These are phyloP conservation scores for Peterozyma xylosa DNA, from an alignment of 805 yeast genomes.

Conservation along the genomic window DNA sequence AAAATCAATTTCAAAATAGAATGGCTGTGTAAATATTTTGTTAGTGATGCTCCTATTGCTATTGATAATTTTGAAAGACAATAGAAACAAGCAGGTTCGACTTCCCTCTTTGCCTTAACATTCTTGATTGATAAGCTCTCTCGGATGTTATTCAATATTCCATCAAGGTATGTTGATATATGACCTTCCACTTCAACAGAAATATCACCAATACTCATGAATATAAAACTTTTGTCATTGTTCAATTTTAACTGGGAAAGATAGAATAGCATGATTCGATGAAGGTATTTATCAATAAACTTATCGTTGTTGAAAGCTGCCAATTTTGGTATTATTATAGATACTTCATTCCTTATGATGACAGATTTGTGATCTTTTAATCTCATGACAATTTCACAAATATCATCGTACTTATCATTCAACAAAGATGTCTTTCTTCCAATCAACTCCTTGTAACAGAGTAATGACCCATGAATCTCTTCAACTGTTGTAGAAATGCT, in stretches of 20 bases:
- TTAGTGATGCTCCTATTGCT: slow-evolving; percentile 89
- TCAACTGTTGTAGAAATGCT: slow-evolving; percentile 35
- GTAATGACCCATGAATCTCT: slow-evolving; percentile 77
- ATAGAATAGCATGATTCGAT: slow-evolving; percentile 69
- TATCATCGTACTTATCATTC: slow-evolving; percentile 62
- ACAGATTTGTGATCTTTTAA: slow-evolving; percentile 73
- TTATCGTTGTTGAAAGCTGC: slow-evolving; percentile 70
- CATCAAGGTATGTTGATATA: slow-evolving; percentile 82
- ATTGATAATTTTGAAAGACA: slow-evolving; percentile 81
- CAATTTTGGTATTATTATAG: slow-evolving; percentile 72
- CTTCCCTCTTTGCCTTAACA: slow-evolving; percentile 58
- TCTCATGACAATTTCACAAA: slow-evolving; percentile 65
- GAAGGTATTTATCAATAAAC: slow-evolving; percentile 77
- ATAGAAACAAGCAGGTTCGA: slow-evolving; percentile 80
- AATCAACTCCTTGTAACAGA: slow-evolving; percentile 76
- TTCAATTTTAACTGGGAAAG: slow-evolving; percentile 70
- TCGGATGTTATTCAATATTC: slow-evolving; percentile 73
- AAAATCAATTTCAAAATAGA: slow-evolving; percentile 66
- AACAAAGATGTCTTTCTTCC: slow-evolving; percentile 66
- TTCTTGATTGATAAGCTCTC: slow-evolving; percentile 65
- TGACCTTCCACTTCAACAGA: slow-evolving; percentile 74
- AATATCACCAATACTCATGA: slow-evolving; percentile 78
- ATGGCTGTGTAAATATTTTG: slow-evolving; percentile 81
- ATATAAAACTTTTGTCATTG: slow-evolving; percentile 69
- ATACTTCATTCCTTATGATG: slow-evolving; percentile 77